Evolutionary conservation across 2,329 filamentous ascomycete genomes (phyloP).

Genomic region (Emergomyces orientalis): DNA sequence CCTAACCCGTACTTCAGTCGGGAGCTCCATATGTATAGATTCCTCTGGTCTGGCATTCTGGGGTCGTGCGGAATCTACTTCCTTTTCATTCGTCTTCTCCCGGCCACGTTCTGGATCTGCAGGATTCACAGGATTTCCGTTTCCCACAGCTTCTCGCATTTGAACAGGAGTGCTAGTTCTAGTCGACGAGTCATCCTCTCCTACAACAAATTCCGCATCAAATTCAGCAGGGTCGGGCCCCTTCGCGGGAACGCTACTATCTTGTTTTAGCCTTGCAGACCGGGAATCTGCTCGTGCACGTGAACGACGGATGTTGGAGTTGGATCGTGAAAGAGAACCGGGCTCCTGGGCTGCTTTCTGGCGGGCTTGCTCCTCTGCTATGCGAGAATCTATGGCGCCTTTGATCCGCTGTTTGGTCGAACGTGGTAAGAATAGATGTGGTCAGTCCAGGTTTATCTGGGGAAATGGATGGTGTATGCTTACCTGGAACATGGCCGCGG

Average conservation of each 20-base stretch:
- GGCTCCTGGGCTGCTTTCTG: constrained; percentile 47
- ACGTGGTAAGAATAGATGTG: background rate
- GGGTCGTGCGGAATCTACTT: constrained; percentile 10
- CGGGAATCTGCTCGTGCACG: constrained; percentile 16
- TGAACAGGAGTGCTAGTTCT: constrained; percentile 50
- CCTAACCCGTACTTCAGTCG: constrained; percentile 64
- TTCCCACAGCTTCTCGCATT: constrained; percentile 32
- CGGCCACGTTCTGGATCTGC: constrained; percentile 16
- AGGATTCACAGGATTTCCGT: constrained; percentile 17
- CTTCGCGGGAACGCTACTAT: constrained; percentile 40
- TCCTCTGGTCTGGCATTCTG: constrained; percentile 13
- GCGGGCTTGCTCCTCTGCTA: constrained; percentile 84
- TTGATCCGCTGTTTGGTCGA: constrained; percentile 56
- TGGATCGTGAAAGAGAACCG: constrained; percentile 34
- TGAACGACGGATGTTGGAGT: constrained; percentile 26
- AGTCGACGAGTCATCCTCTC: constrained; percentile 65
- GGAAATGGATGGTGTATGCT: background rate
- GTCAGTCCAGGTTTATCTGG: constrained; percentile 3
- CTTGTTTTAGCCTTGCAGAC: constrained; percentile 27
- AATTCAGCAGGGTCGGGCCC: constrained; percentile 78
- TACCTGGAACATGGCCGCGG: constrained; percentile 25
- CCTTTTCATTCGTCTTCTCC: constrained; percentile 20
- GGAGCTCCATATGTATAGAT: constrained; percentile 45
- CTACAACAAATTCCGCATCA: constrained; percentile 75
- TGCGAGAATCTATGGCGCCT: constrained; percentile 74